Conservation (phyloP, 2,329 filamentous ascomycete genomes). For the Fusarium foetens region DNA sequence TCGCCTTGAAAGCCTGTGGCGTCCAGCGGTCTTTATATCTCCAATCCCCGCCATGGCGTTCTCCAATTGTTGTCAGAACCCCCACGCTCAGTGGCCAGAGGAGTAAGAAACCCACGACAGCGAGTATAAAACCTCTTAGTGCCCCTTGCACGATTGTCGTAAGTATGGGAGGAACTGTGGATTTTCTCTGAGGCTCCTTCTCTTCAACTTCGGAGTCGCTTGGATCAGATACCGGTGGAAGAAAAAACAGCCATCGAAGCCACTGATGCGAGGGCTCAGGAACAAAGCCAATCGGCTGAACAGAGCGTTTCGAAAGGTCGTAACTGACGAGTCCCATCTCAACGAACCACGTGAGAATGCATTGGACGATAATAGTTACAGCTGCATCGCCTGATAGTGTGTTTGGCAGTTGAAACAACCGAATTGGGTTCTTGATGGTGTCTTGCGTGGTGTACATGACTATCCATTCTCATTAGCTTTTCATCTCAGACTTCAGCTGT, state of each 20-base stretch:
- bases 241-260: constrained; percentile 53
- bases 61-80: constrained; percentile 54
- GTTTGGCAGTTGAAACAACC: constrained; percentile 61
- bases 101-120: constrained; percentile 53
- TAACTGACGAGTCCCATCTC: constrained; percentile 59
- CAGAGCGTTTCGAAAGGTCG: constrained; percentile 56
- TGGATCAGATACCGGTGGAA: constrained; percentile 6
- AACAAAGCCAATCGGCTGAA: constrained; percentile 60
- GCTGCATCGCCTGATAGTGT: constrained; percentile 61
- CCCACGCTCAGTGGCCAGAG: constrained; percentile 58
- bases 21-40: constrained; percentile 56
- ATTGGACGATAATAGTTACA: constrained; percentile 63
- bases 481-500: not conserved
- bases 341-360: constrained; percentile 62
- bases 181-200: not conserved
- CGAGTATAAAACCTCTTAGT: constrained; percentile 43
- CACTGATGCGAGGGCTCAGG: constrained; percentile 47
- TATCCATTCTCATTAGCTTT: constrained; percentile 38
- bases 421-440: constrained; percentile 51
- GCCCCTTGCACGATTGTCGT: constrained; percentile 45
- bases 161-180: not conserved
- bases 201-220: not conserved
- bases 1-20: constrained; percentile 61
- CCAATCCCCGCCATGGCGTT: constrained; percentile 54
- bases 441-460: constrained; percentile 59